Base-by-base conservation (phyloP, 192 early-diverging fungal genomes). In the Dissophora globulifera region DNA sequence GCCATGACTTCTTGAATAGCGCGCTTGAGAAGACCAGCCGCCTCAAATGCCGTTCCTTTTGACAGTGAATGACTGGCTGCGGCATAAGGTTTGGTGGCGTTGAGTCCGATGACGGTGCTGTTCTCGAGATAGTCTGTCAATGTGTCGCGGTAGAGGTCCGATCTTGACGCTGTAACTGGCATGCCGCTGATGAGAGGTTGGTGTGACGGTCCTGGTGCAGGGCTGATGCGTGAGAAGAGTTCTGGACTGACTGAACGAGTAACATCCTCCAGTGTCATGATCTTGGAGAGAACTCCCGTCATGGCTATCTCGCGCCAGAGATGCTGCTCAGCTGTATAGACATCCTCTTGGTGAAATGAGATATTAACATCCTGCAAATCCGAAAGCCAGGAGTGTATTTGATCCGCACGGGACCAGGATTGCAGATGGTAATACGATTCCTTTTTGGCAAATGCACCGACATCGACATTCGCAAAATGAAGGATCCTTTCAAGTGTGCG, bases 281-380 rank as follows among this genome's bases (percentile, higher is more conserved):
- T 23, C 9, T 42, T 50, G 7, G 64, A 51, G 25, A 76, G 32
- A 3, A 62, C 51, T 13, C 72, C 72, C 1, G 45, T 23, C 72
- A 76, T 67, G 6, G 58, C 63, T 45, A 76, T 66, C 22, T 76
- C 72, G 3, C 62, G 40, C 72, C 72, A 66, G 1, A 76, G 64
- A 0, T 45, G 12, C 13, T 62, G 32, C 49, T 66, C 72, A 0
- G 42, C 45, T 2, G 29, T 1, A 8, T 35, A 25, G 17, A 29
- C n/a, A 13, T 54, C 6, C 35, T 38, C 41, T 0, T 38, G 12
- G 1, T 2, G n/a, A 17, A 16, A 26, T 6, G 26, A 12, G 11
- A 60, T 22, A 6, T 6, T 51, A 0, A 16, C 25, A 23, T 50
- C 58, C 19, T 60, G 51, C 10, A 66, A 23, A 9, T 58, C 63